Percentiles rank a stretch among this genome's conserved stretches.
Evolutionary conservation across 768 basidiomycete genomes (phyloP).

Genomic region (Dacryopinax primogenitus): DNA sequence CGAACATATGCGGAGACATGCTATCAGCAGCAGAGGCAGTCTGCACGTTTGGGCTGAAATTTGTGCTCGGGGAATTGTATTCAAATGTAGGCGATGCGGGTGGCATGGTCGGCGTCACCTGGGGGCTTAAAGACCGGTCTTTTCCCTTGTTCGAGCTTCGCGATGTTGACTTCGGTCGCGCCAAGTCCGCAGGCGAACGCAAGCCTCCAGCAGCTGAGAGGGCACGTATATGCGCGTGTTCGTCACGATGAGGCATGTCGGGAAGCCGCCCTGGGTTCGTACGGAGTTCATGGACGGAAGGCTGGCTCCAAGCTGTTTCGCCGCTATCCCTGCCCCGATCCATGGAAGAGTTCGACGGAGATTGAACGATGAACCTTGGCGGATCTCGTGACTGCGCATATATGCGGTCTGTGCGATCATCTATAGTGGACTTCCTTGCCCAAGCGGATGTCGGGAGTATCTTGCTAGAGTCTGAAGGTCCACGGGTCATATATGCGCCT

Average conservation of each 20-base stretch:
- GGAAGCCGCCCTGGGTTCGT: neutral
- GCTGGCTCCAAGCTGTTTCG: neutral
- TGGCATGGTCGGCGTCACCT: neutral
- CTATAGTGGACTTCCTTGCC: neutral
- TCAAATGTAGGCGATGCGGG: neutral
- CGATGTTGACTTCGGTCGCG: neutral
- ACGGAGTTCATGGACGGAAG: neutral
- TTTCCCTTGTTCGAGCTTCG: neutral
- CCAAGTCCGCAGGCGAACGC: neutral
- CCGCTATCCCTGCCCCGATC: neutral
- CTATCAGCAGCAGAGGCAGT: neutral
- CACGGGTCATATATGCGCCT: neutral
- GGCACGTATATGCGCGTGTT: slow-evolving; percentile 4
- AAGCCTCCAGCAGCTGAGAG: neutral
- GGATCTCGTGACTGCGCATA: neutral
- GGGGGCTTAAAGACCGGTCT: neutral
- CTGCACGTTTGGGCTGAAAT: neutral
- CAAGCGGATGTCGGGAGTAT: neutral
- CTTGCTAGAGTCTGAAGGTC: neutral
- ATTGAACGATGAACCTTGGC: slow-evolving; percentile 1
- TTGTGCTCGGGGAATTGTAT: neutral
- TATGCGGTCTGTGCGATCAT: neutral
- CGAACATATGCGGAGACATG: neutral
- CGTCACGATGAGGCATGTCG: neutral
- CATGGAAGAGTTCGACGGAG: neutral